These are phyloP conservation scores for Candida pini DNA, from an alignment of 805 yeast genomes.

Conservation along the genomic window DNA sequence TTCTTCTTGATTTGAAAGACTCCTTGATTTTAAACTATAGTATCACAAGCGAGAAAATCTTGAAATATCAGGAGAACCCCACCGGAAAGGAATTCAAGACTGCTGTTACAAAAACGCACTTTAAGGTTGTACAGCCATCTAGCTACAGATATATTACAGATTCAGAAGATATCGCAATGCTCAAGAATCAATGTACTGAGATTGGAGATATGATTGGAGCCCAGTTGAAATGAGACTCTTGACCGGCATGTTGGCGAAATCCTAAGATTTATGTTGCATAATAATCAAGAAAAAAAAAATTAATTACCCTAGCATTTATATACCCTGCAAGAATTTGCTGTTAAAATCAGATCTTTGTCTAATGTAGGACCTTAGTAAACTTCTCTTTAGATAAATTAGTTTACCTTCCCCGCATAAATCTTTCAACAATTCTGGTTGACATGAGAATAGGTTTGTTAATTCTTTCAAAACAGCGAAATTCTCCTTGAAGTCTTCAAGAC, in stretches of 20 bases:
- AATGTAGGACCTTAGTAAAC: slow-evolving; percentile 58
- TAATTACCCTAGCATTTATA: too few relatives aligned
- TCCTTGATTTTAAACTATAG: slow-evolving; percentile 13
- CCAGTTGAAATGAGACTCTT: background rate
- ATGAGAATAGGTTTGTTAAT: slow-evolving; percentile 78
- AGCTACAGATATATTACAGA: too few relatives aligned
- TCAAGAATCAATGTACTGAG: too few relatives aligned
- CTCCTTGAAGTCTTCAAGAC: slow-evolving; percentile 48
- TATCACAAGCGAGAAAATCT: slow-evolving; percentile 14
- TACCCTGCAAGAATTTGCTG: slow-evolving; percentile 34
- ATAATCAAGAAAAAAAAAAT: too few relatives aligned
- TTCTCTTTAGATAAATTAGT: slow-evolving; percentile 57
- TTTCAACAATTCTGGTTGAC: slow-evolving; percentile 71
- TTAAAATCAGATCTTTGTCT: slow-evolving; percentile 66
- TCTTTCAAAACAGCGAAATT: slow-evolving; percentile 53
- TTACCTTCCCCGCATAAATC: slow-evolving; percentile 81
- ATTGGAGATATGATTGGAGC: too few relatives aligned
- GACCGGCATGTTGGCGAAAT: background rate
- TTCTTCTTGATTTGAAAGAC: slow-evolving; percentile 10
- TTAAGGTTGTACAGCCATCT: too few relatives aligned
- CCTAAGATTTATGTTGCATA: background rate
- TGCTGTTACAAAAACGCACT: slow-evolving; percentile 8
- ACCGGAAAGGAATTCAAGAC: slow-evolving; percentile 15
- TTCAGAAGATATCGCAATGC: too few relatives aligned
- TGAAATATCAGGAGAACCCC: slow-evolving; percentile 16